Evolutionary conservation across 1,139 yeast genomes (phyloP), one percentile per base, ranked within the genome.

Genomic region (Kurtzmaniella natalensis): DNA sequence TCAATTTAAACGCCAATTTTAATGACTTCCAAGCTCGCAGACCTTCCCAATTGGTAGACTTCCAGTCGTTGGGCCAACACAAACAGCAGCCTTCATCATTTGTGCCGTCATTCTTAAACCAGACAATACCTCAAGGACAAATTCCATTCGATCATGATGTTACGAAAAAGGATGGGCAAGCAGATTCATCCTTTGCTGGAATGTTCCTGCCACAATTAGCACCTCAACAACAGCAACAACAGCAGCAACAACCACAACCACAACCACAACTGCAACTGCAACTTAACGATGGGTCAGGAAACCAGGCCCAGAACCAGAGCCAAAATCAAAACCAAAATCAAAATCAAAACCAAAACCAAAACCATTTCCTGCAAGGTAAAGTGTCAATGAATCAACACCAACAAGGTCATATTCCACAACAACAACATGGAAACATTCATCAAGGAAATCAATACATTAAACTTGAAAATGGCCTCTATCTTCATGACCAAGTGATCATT

Each of bases 381-480:
- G 32, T 29, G 25, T 33, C 28, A 18, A 32, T 28, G 8, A 36
- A 30, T 7, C 30, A 30, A 10, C 39, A 31, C n/a, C 41, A 29
- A 22, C 11, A n/a, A 3, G 13, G 13, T 5, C 37, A 21, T 14
- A 3, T 30, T 23, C 25, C 30, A 29, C 13, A 28, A 27, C 16
- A 19, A 15, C 14, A 14, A n/a, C 5, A 25, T 16, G 18, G n/a
- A 11, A n/a, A 3, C 17, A 23, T 16, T 10, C 22, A 10, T 27
- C 25, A 16, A 28, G 25, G 13, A 13, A 22, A n/a, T 13, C 35
- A 28, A 21, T 25, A 18, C 27, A 51, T 65, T 18, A 65, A 68
- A 33, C 55, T 78, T 36, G 84, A 78, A 32, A 77, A 78, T 46
- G 83, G 83, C 1, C 59, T 78, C 26, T 44, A 75, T 9, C 57